Evolutionary conservation across 1,139 yeast species (phyloP).

Genomic region (Magnusiomyces suaveolens): DNA sequence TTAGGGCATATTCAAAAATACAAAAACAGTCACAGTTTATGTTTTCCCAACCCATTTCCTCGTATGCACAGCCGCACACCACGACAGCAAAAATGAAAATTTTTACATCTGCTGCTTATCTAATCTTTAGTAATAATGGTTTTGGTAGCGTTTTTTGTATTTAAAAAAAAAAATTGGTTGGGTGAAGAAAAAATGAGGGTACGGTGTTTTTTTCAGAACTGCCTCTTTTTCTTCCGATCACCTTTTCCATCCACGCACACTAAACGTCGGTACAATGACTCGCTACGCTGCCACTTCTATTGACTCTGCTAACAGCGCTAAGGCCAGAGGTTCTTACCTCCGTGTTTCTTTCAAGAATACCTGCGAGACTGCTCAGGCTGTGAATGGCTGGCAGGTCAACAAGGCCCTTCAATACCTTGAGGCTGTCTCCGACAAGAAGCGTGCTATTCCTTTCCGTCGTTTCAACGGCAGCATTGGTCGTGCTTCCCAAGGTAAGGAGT

Average conservation of each 20-base stretch:
- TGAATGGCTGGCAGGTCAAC: conserved; percentile 94
- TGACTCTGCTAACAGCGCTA: conserved; percentile 98
- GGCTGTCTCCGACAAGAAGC: conserved; percentile 95
- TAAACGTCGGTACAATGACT: conserved; percentile 42
- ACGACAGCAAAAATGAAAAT: background rate
- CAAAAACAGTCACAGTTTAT: no score
- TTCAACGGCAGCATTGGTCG: conserved; percentile 95
- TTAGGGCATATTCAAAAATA: background rate
- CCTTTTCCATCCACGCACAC: conserved; percentile 8
- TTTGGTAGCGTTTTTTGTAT: no score
- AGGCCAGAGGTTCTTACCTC: conserved; percentile 98
- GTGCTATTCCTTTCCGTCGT: conserved; percentile 99
- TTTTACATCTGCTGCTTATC: background rate
- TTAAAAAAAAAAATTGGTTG: no score
- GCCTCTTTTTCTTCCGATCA: conserved; percentile 3
- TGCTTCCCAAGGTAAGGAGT: conserved; percentile 99
- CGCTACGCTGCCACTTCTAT: conserved; percentile 99
- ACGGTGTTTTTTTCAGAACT: background rate
- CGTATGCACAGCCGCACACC: background rate
- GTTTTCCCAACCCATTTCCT: background rate
- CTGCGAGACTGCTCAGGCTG: conserved; percentile 98
- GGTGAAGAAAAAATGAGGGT: background rate
- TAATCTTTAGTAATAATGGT: background rate
- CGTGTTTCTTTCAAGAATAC: conserved; percentile 99
- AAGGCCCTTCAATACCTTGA: conserved; percentile 94